phyloP scores from a whole-genome alignment of 306 rosid genomes.

The Quercus mongolica region DNA sequence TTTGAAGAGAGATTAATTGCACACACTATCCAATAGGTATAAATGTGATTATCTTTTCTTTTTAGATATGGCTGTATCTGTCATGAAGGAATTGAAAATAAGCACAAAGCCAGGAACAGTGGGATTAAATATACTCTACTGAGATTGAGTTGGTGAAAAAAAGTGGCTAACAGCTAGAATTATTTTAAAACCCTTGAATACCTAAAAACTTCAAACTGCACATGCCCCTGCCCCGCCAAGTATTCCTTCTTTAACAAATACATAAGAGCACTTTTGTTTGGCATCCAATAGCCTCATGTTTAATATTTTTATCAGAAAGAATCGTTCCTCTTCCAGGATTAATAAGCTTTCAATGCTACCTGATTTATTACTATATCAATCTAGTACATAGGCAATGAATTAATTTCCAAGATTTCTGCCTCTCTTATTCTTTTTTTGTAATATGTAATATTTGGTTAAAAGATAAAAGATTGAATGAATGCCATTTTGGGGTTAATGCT shows the following conservation, averaged over 20 bases:
- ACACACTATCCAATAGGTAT: not conserved
- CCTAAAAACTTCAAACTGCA: not conserved
- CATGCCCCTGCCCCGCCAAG: no score
- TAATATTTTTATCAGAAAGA: not conserved
- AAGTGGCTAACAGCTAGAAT: not conserved
- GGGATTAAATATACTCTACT: no score
- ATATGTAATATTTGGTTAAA: not conserved
- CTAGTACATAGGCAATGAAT: not conserved
- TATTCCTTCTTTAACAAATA: not conserved
- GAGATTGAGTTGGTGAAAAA: not conserved
- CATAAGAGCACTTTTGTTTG: not conserved
- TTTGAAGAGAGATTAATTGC: not conserved
- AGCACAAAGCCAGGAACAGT: not conserved
- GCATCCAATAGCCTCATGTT: not conserved
- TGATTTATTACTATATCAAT: not conserved
- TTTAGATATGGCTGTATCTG: not conserved
- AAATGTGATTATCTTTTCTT: not conserved
- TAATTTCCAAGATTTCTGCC: not conserved
- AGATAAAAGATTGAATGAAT: not conserved
- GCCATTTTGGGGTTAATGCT: no score
- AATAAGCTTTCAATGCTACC: not conserved
- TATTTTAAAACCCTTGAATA: not conserved
- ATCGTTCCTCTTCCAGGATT: not conserved
- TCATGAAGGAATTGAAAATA: not conserved
- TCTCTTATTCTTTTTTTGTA: not conserved